Percentiles rank a stretch among this genome's conserved stretches.
These are phyloP conservation scores for Aspergillus fijiensis DNA, from an alignment of 2,329 filamentous ascomycete genomes.

Conservation along the genomic window DNA sequence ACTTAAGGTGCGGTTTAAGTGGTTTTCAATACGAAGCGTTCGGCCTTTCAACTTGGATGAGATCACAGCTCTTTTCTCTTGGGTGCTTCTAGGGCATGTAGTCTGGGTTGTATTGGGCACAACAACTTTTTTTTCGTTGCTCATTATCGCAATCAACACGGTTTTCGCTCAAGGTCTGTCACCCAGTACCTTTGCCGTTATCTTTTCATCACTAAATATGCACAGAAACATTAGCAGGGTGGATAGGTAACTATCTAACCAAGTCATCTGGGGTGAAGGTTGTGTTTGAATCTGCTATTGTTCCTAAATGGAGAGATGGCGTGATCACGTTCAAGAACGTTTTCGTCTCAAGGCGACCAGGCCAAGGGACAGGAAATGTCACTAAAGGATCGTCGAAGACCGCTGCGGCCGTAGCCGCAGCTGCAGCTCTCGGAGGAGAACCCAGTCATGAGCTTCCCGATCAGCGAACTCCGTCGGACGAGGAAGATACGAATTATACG, in stretches of 20 bases:
- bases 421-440: conserved; percentile 56
- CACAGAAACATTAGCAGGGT: conserved; percentile 82
- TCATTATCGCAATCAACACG: conserved; percentile 90
- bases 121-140: conserved; percentile 91
- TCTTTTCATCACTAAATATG: conserved; percentile 20
- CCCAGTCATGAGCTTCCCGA: conserved; percentile 42
- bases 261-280: conserved; percentile 90
- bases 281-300: conserved; percentile 95
- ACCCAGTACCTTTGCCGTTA: conserved; percentile 15
- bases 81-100: conserved; percentile 90
- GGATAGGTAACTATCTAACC: conserved; percentile 93
- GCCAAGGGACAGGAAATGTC: conserved; percentile 76
- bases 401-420: conserved; percentile 81
- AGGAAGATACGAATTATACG: conserved; percentile 94
- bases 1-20: conserved; percentile 90
- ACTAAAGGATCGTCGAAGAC: conserved; percentile 86
- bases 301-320: conserved; percentile 91
- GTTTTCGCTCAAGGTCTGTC: conserved; percentile 83
- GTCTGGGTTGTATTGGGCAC: conserved; percentile 96
- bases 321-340: conserved; percentile 97
- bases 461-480: conserved; percentile 40
- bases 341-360: conserved; percentile 87
- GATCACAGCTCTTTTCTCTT: conserved; percentile 92
- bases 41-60: conserved; percentile 95
- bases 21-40: conserved; percentile 92